Percentiles rank a stretch among this genome's conserved stretches.
These are phyloP conservation scores for Solanum etuberosum DNA, from an alignment of 257 asterid species.

Conservation along the genomic window DNA sequence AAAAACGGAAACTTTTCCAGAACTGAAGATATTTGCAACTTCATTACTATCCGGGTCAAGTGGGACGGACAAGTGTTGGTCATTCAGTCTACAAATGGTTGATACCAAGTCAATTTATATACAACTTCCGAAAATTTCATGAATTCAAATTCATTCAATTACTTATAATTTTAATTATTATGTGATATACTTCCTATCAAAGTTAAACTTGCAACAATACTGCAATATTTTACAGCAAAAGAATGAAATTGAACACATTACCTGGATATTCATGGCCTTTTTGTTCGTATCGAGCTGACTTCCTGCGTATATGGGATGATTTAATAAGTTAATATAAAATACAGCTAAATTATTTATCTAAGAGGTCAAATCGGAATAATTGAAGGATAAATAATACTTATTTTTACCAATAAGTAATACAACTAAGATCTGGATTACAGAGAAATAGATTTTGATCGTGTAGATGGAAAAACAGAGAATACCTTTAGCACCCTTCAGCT, in stretches of 20 bases:
- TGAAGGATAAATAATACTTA: not conserved
- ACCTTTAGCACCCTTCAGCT: conserved; percentile 27
- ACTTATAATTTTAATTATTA: not conserved
- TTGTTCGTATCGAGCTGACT: conserved; percentile 90
- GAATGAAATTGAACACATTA: not conserved
- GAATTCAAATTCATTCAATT: not conserved
- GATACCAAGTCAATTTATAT: not conserved
- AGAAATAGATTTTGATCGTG: not conserved
- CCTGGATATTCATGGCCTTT: conserved; percentile 81
- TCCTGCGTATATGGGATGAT: conserved; percentile 31
- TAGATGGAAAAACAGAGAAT: not conserved
- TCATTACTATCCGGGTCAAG: not conserved
- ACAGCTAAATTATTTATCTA: not conserved
- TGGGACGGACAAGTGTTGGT: not conserved
- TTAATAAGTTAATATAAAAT: not conserved
- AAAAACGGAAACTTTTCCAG: not conserved
- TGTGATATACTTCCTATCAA: not conserved
- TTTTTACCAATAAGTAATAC: not conserved
- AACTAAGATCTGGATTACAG: not conserved
- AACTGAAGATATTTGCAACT: not conserved
- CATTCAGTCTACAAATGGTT: not conserved
- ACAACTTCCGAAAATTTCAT: not conserved
- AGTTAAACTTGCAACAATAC: not conserved
- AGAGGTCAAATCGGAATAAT: not conserved
- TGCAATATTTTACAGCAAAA: not conserved